Evolutionary conservation across 2,329 filamentous ascomycete genomes (phyloP), one percentile per base, ranked within the genome.

Genomic region (Fusarium praegraminearum): DNA sequence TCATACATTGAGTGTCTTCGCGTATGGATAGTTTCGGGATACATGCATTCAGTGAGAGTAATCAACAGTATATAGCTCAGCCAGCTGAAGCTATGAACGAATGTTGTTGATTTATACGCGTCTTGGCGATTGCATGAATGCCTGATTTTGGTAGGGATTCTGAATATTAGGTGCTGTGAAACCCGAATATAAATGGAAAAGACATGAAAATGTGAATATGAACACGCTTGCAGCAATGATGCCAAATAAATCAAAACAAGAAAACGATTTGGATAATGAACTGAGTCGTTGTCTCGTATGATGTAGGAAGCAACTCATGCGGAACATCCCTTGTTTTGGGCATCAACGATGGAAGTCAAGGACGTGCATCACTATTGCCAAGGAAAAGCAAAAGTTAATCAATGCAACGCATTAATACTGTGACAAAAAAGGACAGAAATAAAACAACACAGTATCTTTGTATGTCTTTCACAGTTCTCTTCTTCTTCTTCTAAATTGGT

Each of bases 331-430:
- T 30, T 49, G 53, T 36, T 52, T 69, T 69, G 65, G 59, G 54
- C 49, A 51, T 43, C 44, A 20, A 68, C 35, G 24, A 30, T 12
- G 28, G 28, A 50, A 50, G 20, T 16, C 32, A 35, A 62, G 60
- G 65, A 57, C 65, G 65, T 69, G 55, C 55, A 69, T 69, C 36
- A 38, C 32, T 22, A 41, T 46, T 57, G 61, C 61, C 65, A 65
- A 69, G 65, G 18, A 26, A 51, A 22, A 20, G 43, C 16, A 9
- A 22, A 24, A 26, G 7, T 6, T 41, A 6, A 30, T 15, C 18
- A 33, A 16, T 41, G 30, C 3, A 20, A 13, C 24, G 13, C 13
- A 28, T 40, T 5, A 7, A 10, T 16, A n/a, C n/a, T 15, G 7
- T n/a, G 11, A 35, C 1, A 5, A 5, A 50, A 35, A 9, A 5